phyloP scores from a whole-genome alignment of 2,329 filamentous ascomycete genomes.

The Teratosphaeria destructans region DNA sequence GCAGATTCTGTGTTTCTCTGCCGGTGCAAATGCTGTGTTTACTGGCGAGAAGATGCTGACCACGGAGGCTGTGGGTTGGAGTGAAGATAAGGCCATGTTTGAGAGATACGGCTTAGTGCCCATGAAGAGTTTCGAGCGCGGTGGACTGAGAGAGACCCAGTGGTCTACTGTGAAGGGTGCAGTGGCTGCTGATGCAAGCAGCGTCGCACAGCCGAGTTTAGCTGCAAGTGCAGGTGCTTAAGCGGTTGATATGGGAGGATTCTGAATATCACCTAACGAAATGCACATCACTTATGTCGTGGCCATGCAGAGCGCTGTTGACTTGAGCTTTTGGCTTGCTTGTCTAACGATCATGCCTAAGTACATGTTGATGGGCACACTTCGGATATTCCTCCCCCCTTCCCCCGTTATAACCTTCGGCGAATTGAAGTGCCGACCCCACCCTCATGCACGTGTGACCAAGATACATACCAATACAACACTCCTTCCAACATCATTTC shows the following conservation, averaged over 20 bases:
- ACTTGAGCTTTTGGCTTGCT: not conserved
- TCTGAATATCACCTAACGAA: not conserved
- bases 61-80: constrained; percentile 83
- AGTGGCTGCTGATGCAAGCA: not conserved
- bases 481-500: not conserved
- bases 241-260: not conserved
- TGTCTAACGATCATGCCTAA: not conserved
- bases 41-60: constrained; percentile 95
- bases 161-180: constrained; percentile 16
- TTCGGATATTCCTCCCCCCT: too few species aligned
- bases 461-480: not conserved
- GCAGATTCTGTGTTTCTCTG: constrained; percentile 81
- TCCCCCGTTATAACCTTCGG: not conserved
- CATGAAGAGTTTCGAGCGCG: constrained; percentile 46
- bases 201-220: not conserved
- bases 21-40: constrained; percentile 88
- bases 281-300: not conserved
- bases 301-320: not conserved
- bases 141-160: constrained; percentile 21
- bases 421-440: not conserved
- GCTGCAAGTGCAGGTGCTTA: not conserved
- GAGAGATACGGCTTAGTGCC: constrained; percentile 69
- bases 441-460: not conserved
- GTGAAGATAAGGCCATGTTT: constrained; percentile 78
- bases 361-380: too few species aligned